Evolutionary conservation across 1,284 basidiomycete genomes (phyloP).

Genomic region (Thecaphora thlaspeos): DNA sequence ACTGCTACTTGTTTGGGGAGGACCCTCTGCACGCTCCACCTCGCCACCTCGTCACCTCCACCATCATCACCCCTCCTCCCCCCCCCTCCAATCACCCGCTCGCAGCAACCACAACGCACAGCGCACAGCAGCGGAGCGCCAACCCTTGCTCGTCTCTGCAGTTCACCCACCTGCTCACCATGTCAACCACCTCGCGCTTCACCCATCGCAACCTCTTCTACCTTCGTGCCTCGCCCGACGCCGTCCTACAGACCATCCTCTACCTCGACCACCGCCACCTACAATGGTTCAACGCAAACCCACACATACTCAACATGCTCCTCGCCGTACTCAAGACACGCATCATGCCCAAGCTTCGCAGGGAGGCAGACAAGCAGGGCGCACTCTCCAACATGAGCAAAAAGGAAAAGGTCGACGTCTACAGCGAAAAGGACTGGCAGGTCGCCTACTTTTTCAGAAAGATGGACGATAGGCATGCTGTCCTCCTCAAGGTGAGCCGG

Average conservation of each 20-base stretch:
- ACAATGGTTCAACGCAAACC: slow-evolving; percentile 57
- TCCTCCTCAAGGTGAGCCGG: slow-evolving; percentile 54
- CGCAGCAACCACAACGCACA: no score
- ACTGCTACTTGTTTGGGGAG: no score
- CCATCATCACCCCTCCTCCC: no score
- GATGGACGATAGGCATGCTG: slow-evolving; percentile 55
- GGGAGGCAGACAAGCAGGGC: slow-evolving; percentile 47
- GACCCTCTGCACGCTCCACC: no score
- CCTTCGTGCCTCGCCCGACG: slow-evolving; percentile 56
- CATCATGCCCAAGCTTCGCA: slow-evolving; percentile 54
- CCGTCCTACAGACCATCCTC: slow-evolving; percentile 58
- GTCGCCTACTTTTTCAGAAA: slow-evolving; percentile 59
- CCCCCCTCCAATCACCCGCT: no score
- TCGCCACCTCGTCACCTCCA: no score
- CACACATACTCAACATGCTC: slow-evolving; percentile 35
- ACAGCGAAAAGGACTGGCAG: slow-evolving; percentile 50
- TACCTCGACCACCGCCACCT: slow-evolving; percentile 59
- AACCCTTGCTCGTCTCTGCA: no score
- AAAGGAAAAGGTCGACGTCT: slow-evolving; percentile 57
- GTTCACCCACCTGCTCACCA: background rate
- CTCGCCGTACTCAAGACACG: slow-evolving; percentile 50
- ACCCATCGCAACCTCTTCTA: slow-evolving; percentile 57
- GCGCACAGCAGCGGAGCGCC: no score
- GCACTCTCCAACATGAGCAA: slow-evolving; percentile 47
- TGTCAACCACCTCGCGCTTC: slow-evolving; percentile 14